phyloP scores from a whole-genome alignment of 495 filamentous ascomycete species.

The Achaetomiella virescens region DNA sequence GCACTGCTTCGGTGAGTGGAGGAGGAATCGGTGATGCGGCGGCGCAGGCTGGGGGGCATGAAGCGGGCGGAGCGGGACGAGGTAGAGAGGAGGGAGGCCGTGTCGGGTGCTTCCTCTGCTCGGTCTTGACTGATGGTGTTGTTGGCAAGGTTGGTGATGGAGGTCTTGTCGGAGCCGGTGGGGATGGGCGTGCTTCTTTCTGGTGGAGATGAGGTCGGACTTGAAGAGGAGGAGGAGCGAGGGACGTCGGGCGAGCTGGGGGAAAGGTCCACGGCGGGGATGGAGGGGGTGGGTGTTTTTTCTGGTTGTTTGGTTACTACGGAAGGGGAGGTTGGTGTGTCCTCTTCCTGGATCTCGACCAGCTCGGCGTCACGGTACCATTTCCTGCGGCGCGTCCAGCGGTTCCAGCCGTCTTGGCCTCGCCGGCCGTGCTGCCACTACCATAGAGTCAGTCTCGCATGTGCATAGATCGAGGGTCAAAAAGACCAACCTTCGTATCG shows the following conservation, averaged over 20 bases:
- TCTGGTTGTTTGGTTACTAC: neutral
- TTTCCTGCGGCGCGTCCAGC: constrained; percentile 88
- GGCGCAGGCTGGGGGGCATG: constrained; percentile 14
- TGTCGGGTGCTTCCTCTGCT: constrained; percentile 21
- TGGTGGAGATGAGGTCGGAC: neutral
- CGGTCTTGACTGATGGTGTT: constrained; percentile 8
- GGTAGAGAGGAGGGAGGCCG: constrained; percentile 26
- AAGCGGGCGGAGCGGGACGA: constrained; percentile 26
- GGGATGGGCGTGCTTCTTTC: constrained; percentile 3
- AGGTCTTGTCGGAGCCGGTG: neutral
- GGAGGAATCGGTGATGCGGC: constrained; percentile 17
- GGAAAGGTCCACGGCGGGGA: constrained; percentile 1
- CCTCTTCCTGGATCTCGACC: constrained; percentile 51
- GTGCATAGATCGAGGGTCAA: neutral
- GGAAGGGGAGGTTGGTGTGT: constrained; percentile 6
- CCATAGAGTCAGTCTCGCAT: constrained; percentile 2
- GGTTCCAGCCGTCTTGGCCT: constrained; percentile 86
- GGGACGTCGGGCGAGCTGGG: neutral
- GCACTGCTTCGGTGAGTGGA: too few relatives aligned
- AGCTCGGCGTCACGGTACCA: constrained; percentile 97
- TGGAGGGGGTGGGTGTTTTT: neutral
- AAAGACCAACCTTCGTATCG: constrained; percentile 75
- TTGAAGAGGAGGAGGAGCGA: neutral
- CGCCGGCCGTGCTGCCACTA: constrained; percentile 91
- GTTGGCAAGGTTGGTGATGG: neutral